Conservation (phyloP, 2,329 filamentous ascomycete genomes). For the Pseudogymnoascus sp. region DNA sequence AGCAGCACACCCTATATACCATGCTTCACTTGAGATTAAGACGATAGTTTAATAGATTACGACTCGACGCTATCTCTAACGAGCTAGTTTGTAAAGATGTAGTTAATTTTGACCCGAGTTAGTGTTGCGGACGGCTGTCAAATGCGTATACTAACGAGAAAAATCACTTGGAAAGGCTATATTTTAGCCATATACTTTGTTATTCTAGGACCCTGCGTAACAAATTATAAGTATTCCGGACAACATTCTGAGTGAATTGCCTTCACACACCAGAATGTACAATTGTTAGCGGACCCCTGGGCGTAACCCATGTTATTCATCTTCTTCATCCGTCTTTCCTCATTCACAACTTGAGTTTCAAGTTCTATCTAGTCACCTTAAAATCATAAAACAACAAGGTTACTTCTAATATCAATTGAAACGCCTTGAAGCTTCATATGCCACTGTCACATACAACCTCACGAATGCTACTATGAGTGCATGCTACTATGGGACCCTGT, state of each 20-base stretch:
- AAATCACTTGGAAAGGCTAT: neutral
- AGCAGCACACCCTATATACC: neutral
- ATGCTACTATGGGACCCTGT: neutral
- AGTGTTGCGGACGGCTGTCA: neutral
- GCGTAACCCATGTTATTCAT: neutral
- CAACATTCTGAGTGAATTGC: too few relatives aligned
- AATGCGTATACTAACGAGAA: neutral
- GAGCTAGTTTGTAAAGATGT: neutral
- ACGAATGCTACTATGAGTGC: neutral
- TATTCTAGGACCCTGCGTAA: neutral
- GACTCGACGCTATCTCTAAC: neutral
- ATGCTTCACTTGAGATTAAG: neutral
- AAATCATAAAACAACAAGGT: neutral
- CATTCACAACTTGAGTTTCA: neutral
- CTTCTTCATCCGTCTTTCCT: neutral
- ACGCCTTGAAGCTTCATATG: neutral
- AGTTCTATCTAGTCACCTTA: neutral
- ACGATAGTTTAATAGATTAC: neutral
- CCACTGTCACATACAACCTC: neutral
- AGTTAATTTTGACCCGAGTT: neutral
- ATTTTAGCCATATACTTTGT: neutral
- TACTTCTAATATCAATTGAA: neutral
- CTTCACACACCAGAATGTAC: too few relatives aligned
- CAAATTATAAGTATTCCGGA: too few relatives aligned
- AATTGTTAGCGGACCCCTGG: neutral